Evolutionary conservation across 495 filamentous ascomycete species (phyloP).

Genomic region (Daldinia childiae): DNA sequence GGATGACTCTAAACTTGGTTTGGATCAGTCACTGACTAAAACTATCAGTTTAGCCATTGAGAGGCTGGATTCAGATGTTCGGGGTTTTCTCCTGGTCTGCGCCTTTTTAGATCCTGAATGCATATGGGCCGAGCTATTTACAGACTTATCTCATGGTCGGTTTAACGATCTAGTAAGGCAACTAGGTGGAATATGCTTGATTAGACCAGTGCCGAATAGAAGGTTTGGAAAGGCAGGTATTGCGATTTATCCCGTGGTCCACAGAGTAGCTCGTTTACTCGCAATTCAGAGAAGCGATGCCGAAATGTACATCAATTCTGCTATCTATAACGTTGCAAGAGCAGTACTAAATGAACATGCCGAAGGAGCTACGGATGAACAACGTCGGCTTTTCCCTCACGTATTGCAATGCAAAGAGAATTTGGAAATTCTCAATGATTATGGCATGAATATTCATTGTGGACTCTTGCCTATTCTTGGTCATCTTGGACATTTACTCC

Average conservation of each 20-base stretch:
- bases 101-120: not conserved
- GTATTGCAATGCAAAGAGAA: not conserved
- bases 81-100: not conserved
- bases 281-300: not conserved
- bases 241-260: not conserved
- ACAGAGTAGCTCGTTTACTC: not conserved
- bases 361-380: not conserved
- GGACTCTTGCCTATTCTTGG: not conserved
- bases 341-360: not conserved
- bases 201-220: not conserved
- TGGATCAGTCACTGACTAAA: not conserved
- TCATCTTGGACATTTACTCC: not conserved
- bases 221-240: not conserved
- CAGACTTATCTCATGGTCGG: not conserved
- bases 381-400: not conserved
- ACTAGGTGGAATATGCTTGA: not conserved
- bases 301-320: not conserved
- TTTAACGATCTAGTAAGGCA: not conserved
- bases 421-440: not conserved
- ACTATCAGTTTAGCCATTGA: not conserved
- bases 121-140: not conserved
- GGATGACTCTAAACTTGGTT: not conserved
- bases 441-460: not conserved
- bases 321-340: not conserved
- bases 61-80: not conserved